Evolutionary conservation across 257 asterid genomes (phyloP).

Genomic region (Ligustrum vulgare): DNA sequence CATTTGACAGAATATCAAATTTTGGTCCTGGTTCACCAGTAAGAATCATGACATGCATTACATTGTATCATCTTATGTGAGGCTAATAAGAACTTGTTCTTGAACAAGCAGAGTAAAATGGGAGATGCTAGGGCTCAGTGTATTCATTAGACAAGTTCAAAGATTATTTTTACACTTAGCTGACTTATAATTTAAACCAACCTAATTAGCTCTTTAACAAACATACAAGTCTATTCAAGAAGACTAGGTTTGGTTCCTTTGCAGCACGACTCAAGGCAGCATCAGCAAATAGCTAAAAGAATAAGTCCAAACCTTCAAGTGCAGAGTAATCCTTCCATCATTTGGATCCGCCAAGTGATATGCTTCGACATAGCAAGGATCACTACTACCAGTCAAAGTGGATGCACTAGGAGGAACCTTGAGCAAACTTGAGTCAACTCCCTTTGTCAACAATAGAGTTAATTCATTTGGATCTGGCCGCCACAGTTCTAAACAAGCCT

Average conservation of each 20-base stretch:
- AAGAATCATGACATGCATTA: conserved; percentile 1
- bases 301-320: conserved; percentile 62
- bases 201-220: conserved; percentile 12
- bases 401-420: conserved; percentile 77
- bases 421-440: conserved; percentile 59
- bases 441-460: conserved; percentile 67
- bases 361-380: conserved; percentile 93
- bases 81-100: not conserved
- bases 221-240: not conserved
- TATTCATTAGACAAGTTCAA: not conserved
- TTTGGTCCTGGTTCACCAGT: conserved; percentile 11
- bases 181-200: conserved; percentile 5
- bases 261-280: conserved; percentile 5
- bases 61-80: not conserved
- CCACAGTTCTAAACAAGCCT: conserved; percentile 90
- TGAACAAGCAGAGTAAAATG: conserved; percentile 10
- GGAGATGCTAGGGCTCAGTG: conserved; percentile 1
- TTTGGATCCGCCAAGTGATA: conserved; percentile 86
- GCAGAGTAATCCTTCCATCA: conserved; percentile 86
- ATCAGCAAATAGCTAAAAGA: conserved; percentile 20
- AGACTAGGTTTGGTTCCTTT: not conserved
- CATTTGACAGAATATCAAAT: not conserved
- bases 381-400: conserved; percentile 87
- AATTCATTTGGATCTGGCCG: conserved; percentile 87
- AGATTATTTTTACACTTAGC: not conserved